Percentiles rank a stretch among this genome's conserved stretches.
Evolutionary conservation across 2,329 filamentous ascomycete species (phyloP).

Genomic region (Ophiognomonia clavigignenti-juglandacearum): DNA sequence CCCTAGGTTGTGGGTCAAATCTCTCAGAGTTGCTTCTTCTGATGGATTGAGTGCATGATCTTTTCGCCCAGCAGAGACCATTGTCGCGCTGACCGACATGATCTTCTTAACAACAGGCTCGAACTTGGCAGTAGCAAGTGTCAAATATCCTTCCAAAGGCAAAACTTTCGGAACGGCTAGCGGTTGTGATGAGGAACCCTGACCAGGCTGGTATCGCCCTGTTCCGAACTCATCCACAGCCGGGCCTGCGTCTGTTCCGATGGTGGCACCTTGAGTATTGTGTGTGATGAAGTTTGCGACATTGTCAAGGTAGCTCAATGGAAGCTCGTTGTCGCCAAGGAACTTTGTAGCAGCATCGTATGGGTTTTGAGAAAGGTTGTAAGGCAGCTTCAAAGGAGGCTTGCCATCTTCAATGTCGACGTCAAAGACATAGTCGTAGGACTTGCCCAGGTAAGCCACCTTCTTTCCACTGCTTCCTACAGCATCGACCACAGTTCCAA

Average conservation of each 20-base stretch:
- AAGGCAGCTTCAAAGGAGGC: conserved; percentile 87
- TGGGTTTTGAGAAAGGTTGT: conserved; percentile 86
- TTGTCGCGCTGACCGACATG: conserved; percentile 65
- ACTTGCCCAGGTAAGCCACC: conserved; percentile 72
- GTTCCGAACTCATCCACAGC: conserved; percentile 70
- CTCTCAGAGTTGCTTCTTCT: conserved; percentile 59
- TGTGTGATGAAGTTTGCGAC: conserved; percentile 88
- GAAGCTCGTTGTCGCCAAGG: conserved; percentile 81
- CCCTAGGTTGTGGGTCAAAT: conserved; percentile 61
- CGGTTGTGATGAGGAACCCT: conserved; percentile 34
- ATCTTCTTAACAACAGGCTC: conserved; percentile 73
- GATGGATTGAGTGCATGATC: conserved; percentile 68
- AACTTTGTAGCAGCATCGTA: conserved; percentile 92
- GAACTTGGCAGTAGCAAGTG: conserved; percentile 69
- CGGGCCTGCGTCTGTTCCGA: conserved; percentile 57
- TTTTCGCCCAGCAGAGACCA: conserved; percentile 68
- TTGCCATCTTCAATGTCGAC: conserved; percentile 95
- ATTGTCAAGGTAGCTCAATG: conserved; percentile 81
- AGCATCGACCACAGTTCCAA: conserved; percentile 92
- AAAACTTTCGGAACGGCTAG: conserved; percentile 54
- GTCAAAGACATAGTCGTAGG: conserved; percentile 95
- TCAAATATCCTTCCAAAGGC: conserved; percentile 75
- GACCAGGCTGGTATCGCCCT: conserved; percentile 72
- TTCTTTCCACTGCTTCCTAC: conserved; percentile 78
- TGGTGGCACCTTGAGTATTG: conserved; percentile 80